A percentile compares a stretch with the other conserved stretches of the same genome.
These are phyloP conservation scores for Peniophora sp. DNA, from an alignment of 1,284 basidiomycete genomes.

Conservation along the genomic window DNA sequence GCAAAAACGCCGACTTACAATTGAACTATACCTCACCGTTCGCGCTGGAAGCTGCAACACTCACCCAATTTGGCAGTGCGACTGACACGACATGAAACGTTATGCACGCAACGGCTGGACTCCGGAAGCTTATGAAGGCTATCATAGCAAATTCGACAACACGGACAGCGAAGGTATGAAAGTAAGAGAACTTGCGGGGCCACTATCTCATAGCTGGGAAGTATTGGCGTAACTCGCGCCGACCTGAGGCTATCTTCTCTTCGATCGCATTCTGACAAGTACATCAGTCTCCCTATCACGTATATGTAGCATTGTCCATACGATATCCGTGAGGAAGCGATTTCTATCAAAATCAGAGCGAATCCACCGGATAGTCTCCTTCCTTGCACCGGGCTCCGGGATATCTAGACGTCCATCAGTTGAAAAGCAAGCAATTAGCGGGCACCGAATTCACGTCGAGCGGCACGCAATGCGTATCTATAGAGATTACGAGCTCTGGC, in stretches of 20 bases:
- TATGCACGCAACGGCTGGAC: no score
- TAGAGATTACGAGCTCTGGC: constrained; percentile 56
- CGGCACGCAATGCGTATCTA: constrained; percentile 56
- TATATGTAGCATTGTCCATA: constrained; percentile 23
- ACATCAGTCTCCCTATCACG: constrained; percentile 14
- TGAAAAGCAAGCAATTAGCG: no score
- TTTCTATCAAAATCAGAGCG: constrained; percentile 64
- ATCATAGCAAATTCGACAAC: no score
- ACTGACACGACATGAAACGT: no score
- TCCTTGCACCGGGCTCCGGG: constrained; percentile 46
- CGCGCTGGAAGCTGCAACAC: no score
- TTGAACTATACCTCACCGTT: no score
- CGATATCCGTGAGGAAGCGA: constrained; percentile 47
- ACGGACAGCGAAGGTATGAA: no score
- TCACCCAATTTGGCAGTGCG: no score
- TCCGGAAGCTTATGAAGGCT: no score
- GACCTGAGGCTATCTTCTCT: constrained; percentile 32
- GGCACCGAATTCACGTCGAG: constrained; percentile 46
- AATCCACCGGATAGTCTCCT: constrained; percentile 66
- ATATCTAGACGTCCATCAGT: constrained; percentile 50
- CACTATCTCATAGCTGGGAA: constrained; percentile 17
- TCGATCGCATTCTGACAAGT: constrained; percentile 19
- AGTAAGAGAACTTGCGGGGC: no score
- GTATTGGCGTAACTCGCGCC: constrained; percentile 49
- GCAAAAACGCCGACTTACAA: no score